Evolutionary conservation across 441 rosid species (phyloP).

Genomic region (Gossypium schwendimanii): DNA sequence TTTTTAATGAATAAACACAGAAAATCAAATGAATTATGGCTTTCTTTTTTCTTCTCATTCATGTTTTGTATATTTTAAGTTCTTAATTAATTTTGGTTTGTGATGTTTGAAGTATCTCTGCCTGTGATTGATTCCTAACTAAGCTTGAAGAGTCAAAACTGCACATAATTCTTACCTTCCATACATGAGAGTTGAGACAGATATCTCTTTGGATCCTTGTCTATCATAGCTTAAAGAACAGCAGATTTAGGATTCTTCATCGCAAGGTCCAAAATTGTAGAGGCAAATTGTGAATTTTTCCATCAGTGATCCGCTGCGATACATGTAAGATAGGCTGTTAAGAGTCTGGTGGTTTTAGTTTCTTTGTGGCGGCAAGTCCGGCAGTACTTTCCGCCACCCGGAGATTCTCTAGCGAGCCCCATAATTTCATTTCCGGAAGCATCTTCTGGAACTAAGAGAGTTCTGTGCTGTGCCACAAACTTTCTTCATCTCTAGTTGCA

Average conservation of each 20-base stretch:
- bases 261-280: constrained; percentile 79
- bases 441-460: constrained; percentile 33
- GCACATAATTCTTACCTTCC: constrained; percentile 14
- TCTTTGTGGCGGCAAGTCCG: constrained; percentile 29
- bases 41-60: background rate
- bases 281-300: constrained; percentile 73
- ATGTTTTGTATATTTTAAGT: background rate
- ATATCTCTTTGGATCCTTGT: constrained; percentile 24
- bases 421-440: constrained; percentile 71
- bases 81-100: background rate
- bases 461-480: background rate
- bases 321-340: constrained; percentile 64
- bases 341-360: constrained; percentile 63
- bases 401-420: constrained; percentile 82
- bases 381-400: constrained; percentile 43
- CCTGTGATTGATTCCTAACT: constrained; percentile 5
- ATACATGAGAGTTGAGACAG: background rate
- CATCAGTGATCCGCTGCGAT: constrained; percentile 63
- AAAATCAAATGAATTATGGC: background rate
- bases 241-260: constrained; percentile 71
- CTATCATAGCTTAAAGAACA: constrained; percentile 42
- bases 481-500: constrained; percentile 13
- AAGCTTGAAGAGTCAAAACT: constrained; percentile 5
- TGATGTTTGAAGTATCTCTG: background rate
- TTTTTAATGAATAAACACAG: constrained; percentile 21